Evolutionary conservation across 495 filamentous ascomycete genomes (phyloP).

Genomic region (Penicillium soppii): DNA sequence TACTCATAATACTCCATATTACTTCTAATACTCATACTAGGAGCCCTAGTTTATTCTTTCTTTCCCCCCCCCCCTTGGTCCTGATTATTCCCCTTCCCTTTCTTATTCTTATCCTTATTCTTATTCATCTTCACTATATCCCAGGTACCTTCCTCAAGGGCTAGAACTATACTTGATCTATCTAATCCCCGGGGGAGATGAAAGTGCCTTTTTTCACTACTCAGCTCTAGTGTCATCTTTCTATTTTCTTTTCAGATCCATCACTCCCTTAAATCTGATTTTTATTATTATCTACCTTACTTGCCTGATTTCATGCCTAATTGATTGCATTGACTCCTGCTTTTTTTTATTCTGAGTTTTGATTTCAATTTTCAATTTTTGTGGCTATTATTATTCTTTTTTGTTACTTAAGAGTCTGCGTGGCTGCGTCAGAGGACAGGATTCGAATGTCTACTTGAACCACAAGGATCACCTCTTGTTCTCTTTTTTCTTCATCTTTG

Average conservation of each 20-base stretch:
- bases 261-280: neutral
- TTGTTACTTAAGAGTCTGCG: neutral
- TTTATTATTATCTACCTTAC: constrained; percentile 8
- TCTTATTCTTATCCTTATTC: neutral
- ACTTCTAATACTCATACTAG: neutral
- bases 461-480: constrained; percentile 1
- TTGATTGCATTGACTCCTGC: constrained; percentile 2
- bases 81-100: neutral
- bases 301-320: constrained; percentile 7
- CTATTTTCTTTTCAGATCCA: constrained; percentile 13
- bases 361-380: neutral
- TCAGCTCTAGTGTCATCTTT: constrained; percentile 15
- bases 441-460: constrained; percentile 9
- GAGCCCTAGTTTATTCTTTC: neutral
- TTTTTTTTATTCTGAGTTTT: neutral
- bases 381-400: neutral
- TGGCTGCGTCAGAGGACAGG: constrained; percentile 8
- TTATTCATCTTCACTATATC: neutral
- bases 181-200: no score
- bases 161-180: constrained; percentile 2
- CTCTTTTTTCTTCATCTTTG: neutral
- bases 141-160: neutral
- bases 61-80: neutral
- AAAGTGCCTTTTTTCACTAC: neutral
- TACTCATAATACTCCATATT: no score